Percentiles rank a stretch among this genome's conserved stretches.
Evolutionary conservation across 805 yeast genomes (phyloP).

Genomic region (Candida jianshihensis): DNA sequence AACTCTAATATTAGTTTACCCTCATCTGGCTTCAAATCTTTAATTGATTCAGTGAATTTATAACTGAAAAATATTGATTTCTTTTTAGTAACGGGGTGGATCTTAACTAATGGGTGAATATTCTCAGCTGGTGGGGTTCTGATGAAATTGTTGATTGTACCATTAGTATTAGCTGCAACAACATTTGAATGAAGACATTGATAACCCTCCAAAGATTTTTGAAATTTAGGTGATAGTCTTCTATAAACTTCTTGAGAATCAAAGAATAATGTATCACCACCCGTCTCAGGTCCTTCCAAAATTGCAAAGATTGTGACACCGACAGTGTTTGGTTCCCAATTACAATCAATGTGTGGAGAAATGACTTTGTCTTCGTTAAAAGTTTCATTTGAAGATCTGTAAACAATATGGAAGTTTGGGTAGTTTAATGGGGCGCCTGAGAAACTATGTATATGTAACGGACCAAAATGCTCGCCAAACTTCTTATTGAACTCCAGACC

Average conservation of each 20-base stretch:
- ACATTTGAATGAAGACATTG: slow-evolving; percentile 14
- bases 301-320: slow-evolving; percentile 19
- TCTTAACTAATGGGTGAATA: slow-evolving; percentile 5
- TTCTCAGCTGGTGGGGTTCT: slow-evolving; percentile 38
- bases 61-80: slow-evolving; percentile 1
- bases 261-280: slow-evolving; percentile 4
- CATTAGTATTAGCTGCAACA: slow-evolving; percentile 20
- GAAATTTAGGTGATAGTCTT: slow-evolving; percentile 2
- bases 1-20: neutral
- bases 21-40: slow-evolving; percentile 2
- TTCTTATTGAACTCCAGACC: slow-evolving; percentile 40
- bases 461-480: slow-evolving; percentile 61
- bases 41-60: neutral
- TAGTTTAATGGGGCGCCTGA: slow-evolving; percentile 58
- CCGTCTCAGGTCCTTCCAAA: slow-evolving; percentile 1
- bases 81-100: slow-evolving; percentile 1
- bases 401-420: slow-evolving; percentile 60
- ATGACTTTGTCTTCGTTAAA: slow-evolving; percentile 1
- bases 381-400: slow-evolving; percentile 15
- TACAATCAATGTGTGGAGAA: neutral
- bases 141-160: slow-evolving; percentile 30
- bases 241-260: slow-evolving; percentile 1
- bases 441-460: slow-evolving; percentile 66
- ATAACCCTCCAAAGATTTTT: slow-evolving; percentile 1
- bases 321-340: neutral